Base-by-base conservation (phyloP, 1,284 basidiomycete species). In the Ceratobasidium sp. region DNA sequence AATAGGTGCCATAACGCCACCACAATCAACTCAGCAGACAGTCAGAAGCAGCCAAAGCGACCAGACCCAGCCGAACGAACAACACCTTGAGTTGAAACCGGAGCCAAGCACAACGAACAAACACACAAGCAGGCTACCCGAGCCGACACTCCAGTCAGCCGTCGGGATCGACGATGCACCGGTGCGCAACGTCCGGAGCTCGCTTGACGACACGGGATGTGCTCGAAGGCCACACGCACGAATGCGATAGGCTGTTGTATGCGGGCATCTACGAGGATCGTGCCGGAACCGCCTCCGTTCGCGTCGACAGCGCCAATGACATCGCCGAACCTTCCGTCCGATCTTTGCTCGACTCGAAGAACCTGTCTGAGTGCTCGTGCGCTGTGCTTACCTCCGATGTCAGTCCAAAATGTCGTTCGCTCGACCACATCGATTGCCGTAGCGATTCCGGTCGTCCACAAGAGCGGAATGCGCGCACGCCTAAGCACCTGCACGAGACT, bases 1-100 rank as follows among this genome's bases (percentile, higher is more conserved):
- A 23, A 28, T 42, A 65, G 26, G 23, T 65, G n/a, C 47, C 42
- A 5, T 10, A 13, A 80, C 77, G 81, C 84, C 69, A 87, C 86
- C n/a, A 82, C 45, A 47, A 47, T 17, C 45, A 15, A 15, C 13
- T 20, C 10, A 47, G 15, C 4, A 47, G 45, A 47, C 45, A 47
- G 15, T 11, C 13, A 47, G 45, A 15, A 8, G 20, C 45, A 47
- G 20, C 45, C 86, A 15, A 11, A 47, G 13, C 45, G 4, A 47
- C 45, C 13, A 47, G 45, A 13, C 13, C 6, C 13, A 17, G 39
- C 13, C 13, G 3, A 8, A 15, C 45, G 13, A 47, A 20, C 7
- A 20, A 20, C 13, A 47, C 4, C 45, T 15, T 4, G 45, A 15
- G 45, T 15, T 47, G 13, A 47, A 47, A 47, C 45, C 45, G 45